Conservation (phyloP, 768 basidiomycete species). For the Rhizopogon vinicolor region DNA sequence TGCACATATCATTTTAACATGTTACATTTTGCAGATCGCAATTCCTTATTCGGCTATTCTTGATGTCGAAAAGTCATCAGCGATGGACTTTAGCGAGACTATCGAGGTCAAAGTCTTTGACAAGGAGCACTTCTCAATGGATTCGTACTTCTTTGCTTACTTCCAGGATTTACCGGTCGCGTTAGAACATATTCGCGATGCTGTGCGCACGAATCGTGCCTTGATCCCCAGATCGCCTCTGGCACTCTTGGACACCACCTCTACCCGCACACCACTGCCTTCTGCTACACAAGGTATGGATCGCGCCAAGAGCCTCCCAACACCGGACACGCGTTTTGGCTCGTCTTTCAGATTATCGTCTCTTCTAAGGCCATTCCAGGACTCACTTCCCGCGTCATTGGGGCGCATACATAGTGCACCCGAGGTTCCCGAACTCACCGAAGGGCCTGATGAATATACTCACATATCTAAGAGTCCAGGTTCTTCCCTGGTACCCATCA, state of each 20-base stretch:
- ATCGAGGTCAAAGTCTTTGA: slow-evolving; percentile 92
- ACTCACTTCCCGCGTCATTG: slow-evolving; percentile 37
- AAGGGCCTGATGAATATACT: slow-evolving; percentile 60
- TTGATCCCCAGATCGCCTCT: slow-evolving; percentile 16
- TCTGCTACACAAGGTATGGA: slow-evolving; percentile 27
- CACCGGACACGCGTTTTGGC: slow-evolving; percentile 24
- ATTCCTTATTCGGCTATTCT: slow-evolving; percentile 89
- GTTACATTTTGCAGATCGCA: slow-evolving; percentile 57
- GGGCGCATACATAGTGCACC: slow-evolving; percentile 24
- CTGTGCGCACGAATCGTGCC: slow-evolving; percentile 55
- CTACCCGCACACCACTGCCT: slow-evolving; percentile 29
- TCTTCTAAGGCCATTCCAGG: slow-evolving; percentile 66
- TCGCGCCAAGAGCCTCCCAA: slow-evolving; percentile 35
- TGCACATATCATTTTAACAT: neutral
- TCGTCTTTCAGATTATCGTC: slow-evolving; percentile 62
- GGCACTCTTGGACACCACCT: slow-evolving; percentile 57
- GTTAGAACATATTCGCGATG: slow-evolving; percentile 76
- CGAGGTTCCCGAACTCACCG: slow-evolving; percentile 24
- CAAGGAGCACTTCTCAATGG: slow-evolving; percentile 66
- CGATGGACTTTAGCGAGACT: slow-evolving; percentile 95
- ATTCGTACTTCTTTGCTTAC: slow-evolving; percentile 94
- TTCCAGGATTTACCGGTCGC: slow-evolving; percentile 79
- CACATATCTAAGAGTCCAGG: slow-evolving; percentile 57
- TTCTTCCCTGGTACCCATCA: slow-evolving; percentile 57
- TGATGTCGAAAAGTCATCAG: slow-evolving; percentile 83